phyloP scores from a whole-genome alignment of 1,139 yeast species.

The Scheffersomyces parashehatae region DNA sequence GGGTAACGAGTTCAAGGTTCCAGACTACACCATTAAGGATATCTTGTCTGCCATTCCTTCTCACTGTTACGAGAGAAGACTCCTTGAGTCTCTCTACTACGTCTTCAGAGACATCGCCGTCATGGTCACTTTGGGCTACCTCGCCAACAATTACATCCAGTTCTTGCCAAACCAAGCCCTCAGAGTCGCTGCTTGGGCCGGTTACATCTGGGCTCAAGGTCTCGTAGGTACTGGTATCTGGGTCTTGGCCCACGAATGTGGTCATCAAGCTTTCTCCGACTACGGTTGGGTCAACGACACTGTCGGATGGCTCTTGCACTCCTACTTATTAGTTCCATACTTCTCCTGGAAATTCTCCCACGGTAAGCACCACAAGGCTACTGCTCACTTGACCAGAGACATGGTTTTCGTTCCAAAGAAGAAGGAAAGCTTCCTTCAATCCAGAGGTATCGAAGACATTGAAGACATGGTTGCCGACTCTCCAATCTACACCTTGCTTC shows the following conservation, averaged over 20 bases:
- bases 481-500: slow-evolving; percentile 61
- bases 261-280: slow-evolving; percentile 83
- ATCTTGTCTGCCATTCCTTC: slow-evolving; percentile 72
- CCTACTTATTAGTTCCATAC: slow-evolving; percentile 77
- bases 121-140: slow-evolving; percentile 51
- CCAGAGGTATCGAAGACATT: slow-evolving; percentile 40
- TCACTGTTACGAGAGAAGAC: slow-evolving; percentile 70
- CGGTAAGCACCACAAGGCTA: slow-evolving; percentile 85
- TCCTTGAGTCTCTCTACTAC: slow-evolving; percentile 56
- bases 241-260: slow-evolving; percentile 91
- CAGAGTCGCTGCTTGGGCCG: slow-evolving; percentile 41
- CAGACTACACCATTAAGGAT: slow-evolving; percentile 74
- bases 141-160: slow-evolving; percentile 55
- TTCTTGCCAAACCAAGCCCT: slow-evolving; percentile 18
- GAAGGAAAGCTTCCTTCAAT: slow-evolving; percentile 51
- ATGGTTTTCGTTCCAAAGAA: slow-evolving; percentile 81
- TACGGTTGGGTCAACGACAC: slow-evolving; percentile 67
- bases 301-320: slow-evolving; percentile 82
- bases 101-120: slow-evolving; percentile 64
- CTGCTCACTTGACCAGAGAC: slow-evolving; percentile 78
- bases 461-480: slow-evolving; percentile 71
- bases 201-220: slow-evolving; percentile 52
- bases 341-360: slow-evolving; percentile 86
- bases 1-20: slow-evolving; percentile 70
- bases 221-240: slow-evolving; percentile 77